Conservation (phyloP, 192 early-diverging fungal species). For the Linnemannia schmuckeri region DNA sequence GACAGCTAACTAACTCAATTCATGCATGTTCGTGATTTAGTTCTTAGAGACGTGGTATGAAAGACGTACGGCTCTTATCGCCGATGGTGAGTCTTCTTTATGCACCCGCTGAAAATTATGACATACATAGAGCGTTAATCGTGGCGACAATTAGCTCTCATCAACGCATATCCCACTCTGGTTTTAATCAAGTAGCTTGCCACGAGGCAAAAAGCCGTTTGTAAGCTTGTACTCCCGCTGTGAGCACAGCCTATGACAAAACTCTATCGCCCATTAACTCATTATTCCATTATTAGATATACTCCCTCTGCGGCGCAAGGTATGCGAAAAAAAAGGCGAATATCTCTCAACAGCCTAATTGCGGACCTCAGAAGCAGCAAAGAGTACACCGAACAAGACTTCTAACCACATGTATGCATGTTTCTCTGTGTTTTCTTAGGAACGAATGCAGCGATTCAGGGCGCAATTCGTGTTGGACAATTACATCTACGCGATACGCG, state of each 20-base stretch:
- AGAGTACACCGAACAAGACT: neutral
- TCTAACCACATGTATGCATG: neutral
- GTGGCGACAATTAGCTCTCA: neutral
- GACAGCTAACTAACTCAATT: neutral
- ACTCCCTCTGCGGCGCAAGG: constrained; percentile 20
- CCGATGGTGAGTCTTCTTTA: constrained; percentile 5
- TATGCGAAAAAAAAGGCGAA: neutral
- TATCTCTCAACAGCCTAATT: neutral
- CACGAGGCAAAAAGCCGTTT: constrained; percentile 19
- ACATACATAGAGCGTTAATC: no score
- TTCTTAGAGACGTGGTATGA: constrained; percentile 37
- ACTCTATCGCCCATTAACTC: neutral
- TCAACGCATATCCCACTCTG: no score
- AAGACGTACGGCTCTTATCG: constrained; percentile 5
- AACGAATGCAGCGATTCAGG: constrained; percentile 21
- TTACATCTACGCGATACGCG: constrained; percentile 4
- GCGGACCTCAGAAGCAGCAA: no score
- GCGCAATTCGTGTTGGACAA: constrained; percentile 19
- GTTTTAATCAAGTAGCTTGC: neutral
- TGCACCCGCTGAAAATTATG: no score
- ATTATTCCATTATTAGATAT: neutral
- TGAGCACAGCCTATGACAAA: neutral
- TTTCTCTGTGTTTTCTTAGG: neutral
- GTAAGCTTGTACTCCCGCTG: no score
- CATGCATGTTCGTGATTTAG: neutral